phyloP scores from a whole-genome alignment of 371 early-diverging fungal species.

The Lichtheimia ornata region DNA sequence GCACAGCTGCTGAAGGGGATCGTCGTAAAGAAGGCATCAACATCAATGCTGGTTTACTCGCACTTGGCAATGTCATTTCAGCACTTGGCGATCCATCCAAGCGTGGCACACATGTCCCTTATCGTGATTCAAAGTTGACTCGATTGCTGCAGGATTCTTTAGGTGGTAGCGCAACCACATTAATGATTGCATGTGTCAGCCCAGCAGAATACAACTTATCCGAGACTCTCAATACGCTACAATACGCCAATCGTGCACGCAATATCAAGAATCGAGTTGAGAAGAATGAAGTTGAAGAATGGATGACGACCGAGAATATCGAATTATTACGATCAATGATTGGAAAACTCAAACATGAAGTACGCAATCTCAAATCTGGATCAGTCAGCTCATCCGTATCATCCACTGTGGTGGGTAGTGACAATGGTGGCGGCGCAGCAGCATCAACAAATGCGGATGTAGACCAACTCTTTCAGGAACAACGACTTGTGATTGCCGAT shows the following conservation, averaged over 20 bases:
- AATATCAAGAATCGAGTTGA: slow-evolving; percentile 86
- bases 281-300: slow-evolving; percentile 73
- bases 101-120: slow-evolving; percentile 83
- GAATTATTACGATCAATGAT: slow-evolving; percentile 60
- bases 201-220: slow-evolving; percentile 80
- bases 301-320: slow-evolving; percentile 63
- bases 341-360: slow-evolving; percentile 55
- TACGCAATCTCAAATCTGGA: slow-evolving; percentile 38
- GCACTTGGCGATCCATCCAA: slow-evolving; percentile 92
- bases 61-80: slow-evolving; percentile 98
- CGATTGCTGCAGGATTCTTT: slow-evolving; percentile 95
- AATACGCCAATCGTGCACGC: slow-evolving; percentile 90
- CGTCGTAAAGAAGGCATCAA: slow-evolving; percentile 96
- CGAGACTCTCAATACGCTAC: slow-evolving; percentile 94
- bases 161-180: slow-evolving; percentile 89
- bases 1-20: slow-evolving; percentile 94
- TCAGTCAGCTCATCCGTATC: slow-evolving; percentile 10
- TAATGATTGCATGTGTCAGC: slow-evolving; percentile 95
- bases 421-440: not conserved
- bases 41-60: slow-evolving; percentile 97
- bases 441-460: slow-evolving; percentile 6
- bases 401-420: not conserved
- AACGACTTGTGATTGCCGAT: slow-evolving; percentile 41
- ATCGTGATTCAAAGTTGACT: slow-evolving; percentile 99
- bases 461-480: slow-evolving; percentile 32